phyloP scores from a whole-genome alignment of 257 asterid genomes.

The Solanum chmielewskii region DNA sequence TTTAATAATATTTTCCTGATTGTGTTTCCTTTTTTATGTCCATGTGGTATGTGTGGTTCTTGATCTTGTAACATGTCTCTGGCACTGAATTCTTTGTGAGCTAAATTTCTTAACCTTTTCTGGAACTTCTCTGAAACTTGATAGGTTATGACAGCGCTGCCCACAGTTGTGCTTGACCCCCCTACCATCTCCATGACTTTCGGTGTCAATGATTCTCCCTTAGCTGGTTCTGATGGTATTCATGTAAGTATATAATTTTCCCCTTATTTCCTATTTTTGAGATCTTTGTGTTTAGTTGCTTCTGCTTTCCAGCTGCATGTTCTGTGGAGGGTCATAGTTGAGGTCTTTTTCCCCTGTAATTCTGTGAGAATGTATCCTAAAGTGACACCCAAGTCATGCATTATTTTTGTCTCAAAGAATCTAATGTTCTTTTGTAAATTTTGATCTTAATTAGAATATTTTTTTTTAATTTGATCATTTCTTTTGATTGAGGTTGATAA shows the following conservation, averaged over 20 bases:
- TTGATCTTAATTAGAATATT: not conserved
- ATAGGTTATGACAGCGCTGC: constrained; percentile 78
- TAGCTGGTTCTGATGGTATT: constrained; percentile 95
- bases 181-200: constrained; percentile 99
- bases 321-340: not conserved
- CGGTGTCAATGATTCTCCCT: constrained; percentile 94
- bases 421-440: not conserved
- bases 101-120: not conserved
- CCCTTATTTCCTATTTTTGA: not conserved
- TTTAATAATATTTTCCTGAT: not conserved
- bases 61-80: not conserved
- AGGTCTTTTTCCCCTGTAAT: not conserved
- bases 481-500: not conserved
- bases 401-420: not conserved
- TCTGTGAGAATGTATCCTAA: not conserved
- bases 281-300: not conserved
- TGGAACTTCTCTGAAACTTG: constrained; percentile 1
- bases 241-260: constrained; percentile 45
- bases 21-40: not conserved
- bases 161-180: constrained; percentile 92
- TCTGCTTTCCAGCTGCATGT: not conserved
- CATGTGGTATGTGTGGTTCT: not conserved
- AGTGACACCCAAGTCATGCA: not conserved
- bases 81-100: not conserved
- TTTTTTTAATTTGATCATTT: not conserved